These are phyloP conservation scores for Austroboletus novae-zelandiae DNA, from an alignment of 1,284 basidiomycete genomes.

Conservation along the genomic window DNA sequence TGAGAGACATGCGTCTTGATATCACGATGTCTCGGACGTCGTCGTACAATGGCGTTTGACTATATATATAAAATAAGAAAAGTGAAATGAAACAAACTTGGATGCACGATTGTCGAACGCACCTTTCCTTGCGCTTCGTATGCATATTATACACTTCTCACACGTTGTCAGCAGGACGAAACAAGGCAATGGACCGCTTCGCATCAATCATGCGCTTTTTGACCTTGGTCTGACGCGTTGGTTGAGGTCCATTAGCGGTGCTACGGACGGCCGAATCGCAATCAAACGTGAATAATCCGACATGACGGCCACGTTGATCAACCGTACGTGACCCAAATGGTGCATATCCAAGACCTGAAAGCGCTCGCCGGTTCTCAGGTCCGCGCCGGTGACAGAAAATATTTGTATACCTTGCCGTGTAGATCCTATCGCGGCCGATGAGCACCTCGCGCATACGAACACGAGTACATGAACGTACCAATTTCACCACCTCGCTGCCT, in stretches of 20 bases:
- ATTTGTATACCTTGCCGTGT: slow-evolving; percentile 42
- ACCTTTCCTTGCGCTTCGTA: slow-evolving; percentile 67
- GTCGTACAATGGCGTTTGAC: slow-evolving; percentile 73
- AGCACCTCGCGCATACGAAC: background rate
- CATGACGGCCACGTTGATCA: slow-evolving; percentile 74
- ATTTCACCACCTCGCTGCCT: slow-evolving; percentile 47
- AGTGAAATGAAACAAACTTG: background rate
- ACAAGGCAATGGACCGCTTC: slow-evolving; percentile 13
- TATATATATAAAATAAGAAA: slow-evolving; percentile 30
- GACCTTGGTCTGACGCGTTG: slow-evolving; percentile 61
- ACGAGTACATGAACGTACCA: slow-evolving; percentile 33
- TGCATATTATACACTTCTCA: slow-evolving; percentile 67
- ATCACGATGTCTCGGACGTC: slow-evolving; percentile 74
- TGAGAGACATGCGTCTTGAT: slow-evolving; percentile 53
- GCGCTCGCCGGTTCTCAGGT: background rate
- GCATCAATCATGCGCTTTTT: slow-evolving; percentile 75
- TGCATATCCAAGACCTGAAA: slow-evolving; percentile 50
- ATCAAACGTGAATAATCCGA: slow-evolving; percentile 62
- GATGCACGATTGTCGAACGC: slow-evolving; percentile 12
- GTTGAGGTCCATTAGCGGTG: slow-evolving; percentile 60
- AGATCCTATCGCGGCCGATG: slow-evolving; percentile 43
- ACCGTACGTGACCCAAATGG: slow-evolving; percentile 61
- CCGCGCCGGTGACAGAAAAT: background rate
- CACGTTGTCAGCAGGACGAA: slow-evolving; percentile 1
- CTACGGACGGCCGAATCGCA: slow-evolving; percentile 64